phyloP scores from a whole-genome alignment of 306 rosid genomes.

The Potentilla sterilis region DNA sequence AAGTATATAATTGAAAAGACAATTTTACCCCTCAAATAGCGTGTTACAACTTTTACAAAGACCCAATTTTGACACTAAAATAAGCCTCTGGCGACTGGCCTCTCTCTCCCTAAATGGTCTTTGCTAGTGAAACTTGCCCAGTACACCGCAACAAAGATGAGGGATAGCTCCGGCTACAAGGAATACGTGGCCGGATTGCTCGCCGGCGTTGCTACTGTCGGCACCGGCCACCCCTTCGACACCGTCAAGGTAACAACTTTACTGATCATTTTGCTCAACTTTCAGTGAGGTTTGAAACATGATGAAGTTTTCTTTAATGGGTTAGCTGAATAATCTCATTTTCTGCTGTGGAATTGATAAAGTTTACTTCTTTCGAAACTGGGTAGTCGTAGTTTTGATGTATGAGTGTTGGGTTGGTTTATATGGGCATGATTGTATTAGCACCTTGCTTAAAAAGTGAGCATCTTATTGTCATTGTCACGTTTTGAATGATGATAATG shows the following conservation, averaged over 20 bases:
- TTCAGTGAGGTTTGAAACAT: background rate
- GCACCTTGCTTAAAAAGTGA: background rate
- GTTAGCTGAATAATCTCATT: background rate
- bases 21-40: no score
- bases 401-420: background rate
- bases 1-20: no score
- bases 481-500: conserved; percentile 17
- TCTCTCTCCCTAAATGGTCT: background rate
- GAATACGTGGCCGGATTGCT: conserved; percentile 67
- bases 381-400: conserved; percentile 2
- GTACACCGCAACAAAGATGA: conserved; percentile 33
- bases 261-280: background rate
- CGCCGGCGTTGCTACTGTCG: conserved; percentile 61
- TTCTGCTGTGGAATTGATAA: background rate
- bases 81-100: background rate
- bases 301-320: background rate
- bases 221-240: conserved; percentile 59
- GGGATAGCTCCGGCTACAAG: conserved; percentile 48
- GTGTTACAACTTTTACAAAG: background rate
- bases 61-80: background rate
- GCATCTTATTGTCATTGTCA: background rate
- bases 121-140: background rate
- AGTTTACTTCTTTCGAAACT: conserved; percentile 9
- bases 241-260: conserved; percentile 47
- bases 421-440: background rate